Percentiles rank a stretch among this genome's conserved stretches.
These are phyloP conservation scores for Solanum paucissectum DNA, from an alignment of 257 asterid species.

Conservation along the genomic window DNA sequence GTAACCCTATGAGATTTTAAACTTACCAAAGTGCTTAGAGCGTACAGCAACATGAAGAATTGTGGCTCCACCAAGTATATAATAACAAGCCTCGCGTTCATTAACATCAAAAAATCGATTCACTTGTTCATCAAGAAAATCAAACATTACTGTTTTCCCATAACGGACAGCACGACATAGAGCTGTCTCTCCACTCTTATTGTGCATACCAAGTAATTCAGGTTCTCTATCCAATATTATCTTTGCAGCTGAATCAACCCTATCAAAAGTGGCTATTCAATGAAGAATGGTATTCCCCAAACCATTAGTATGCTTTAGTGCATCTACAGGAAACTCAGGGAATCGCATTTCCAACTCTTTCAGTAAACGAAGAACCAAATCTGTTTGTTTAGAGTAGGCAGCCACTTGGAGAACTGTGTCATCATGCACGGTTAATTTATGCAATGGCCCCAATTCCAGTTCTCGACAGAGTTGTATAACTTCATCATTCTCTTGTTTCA, in stretches of 20 bases:
- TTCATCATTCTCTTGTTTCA: too few species aligned
- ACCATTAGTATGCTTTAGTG: not conserved
- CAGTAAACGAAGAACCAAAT: not conserved
- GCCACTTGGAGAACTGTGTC: conserved; percentile 4
- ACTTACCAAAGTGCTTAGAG: too few species aligned
- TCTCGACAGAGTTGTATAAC: too few species aligned
- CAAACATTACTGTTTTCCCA: not conserved
- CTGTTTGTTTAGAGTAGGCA: conserved; percentile 3
- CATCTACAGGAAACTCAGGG: not conserved
- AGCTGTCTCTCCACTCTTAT: conserved; percentile 1
- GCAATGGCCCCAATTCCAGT: not conserved
- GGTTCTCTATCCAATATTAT: not conserved
- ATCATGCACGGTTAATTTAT: not conserved
- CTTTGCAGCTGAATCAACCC: not conserved
- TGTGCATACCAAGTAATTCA: not conserved
- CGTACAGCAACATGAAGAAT: too few species aligned
- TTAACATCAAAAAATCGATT: not conserved
- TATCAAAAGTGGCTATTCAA: not conserved
- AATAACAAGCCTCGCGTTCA: too few species aligned
- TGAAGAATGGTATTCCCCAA: not conserved
- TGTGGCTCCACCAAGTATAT: too few species aligned
- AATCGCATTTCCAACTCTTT: not conserved
- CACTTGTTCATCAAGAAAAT: conserved; percentile 1
- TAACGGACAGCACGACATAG: conserved; percentile 3
- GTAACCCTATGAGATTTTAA: too few species aligned